Base-by-base conservation (phyloP, 164 flowering plant genomes). In the Amborella trichopoda region DNA sequence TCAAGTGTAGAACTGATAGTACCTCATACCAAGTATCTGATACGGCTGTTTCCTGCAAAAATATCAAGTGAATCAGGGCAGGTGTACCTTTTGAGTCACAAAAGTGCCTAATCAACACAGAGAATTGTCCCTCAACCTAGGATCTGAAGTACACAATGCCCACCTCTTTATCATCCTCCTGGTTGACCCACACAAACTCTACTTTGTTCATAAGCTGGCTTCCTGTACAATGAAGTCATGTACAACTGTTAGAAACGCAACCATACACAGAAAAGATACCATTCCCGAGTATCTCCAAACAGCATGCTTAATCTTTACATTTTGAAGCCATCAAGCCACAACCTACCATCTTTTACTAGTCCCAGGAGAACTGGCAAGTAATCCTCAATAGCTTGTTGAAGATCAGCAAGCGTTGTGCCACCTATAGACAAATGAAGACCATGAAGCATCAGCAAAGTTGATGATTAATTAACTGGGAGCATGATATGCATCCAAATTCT, bases 11-110 rank as follows among this genome's bases (percentile, higher is more conserved):
- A 53, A 87, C 81, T 23, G 96, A 87, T 72, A 91, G 53, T 37
- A 86, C 81, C 71, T 91, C 96, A 40, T 87, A 87, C 96, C 99
- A 91, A 47, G 87, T 80, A 74, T 78, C 87, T 37, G 71, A 78
- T 45, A 91, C 68, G 44, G 72, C 69, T 48, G 90, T 80, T 68
- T 91, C 96, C 99, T 91, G 86, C 49, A 65, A 64, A 34, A 10
- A 10, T 38, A 22, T 5, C 40, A n/a, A 49, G 9, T 40, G 14
- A 25, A 49, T 6, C 18, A 21, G 28, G 47, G 63, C 34, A 58
- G 61, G 49, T 3, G 28, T 34, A 40, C 38, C 6, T 49, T 18
- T 42, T n/a, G 4, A n/a, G n/a, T n/a, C n/a, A n/a, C n/a, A n/a
- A n/a, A n/a, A n/a, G n/a, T n/a, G n/a, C n/a, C n/a, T n/a, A n/a